A percentile compares a stretch with the other conserved stretches of the same genome.
phyloP scores from a whole-genome alignment of 2,329 filamentous ascomycete species.

The Phialophora tarda region DNA sequence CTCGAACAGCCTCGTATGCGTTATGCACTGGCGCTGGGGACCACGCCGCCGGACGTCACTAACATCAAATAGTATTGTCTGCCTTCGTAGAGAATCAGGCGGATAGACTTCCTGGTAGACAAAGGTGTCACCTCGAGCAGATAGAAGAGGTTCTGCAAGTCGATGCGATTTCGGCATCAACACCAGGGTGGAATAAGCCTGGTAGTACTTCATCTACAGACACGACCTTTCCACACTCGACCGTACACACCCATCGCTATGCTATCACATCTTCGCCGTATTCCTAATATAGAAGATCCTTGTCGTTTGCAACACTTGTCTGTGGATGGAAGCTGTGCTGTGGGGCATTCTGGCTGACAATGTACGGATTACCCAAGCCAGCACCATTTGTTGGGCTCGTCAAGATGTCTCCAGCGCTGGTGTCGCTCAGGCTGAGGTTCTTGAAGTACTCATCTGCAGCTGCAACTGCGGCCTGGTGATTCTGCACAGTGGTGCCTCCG shows the following conservation, averaged over 20 bases:
- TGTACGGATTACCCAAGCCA: conserved; percentile 56
- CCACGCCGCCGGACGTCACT: no score
- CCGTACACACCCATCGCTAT: background rate
- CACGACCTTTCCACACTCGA: background rate
- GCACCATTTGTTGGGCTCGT: conserved; percentile 38
- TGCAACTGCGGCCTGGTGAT: conserved; percentile 72
- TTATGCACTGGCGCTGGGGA: no score
- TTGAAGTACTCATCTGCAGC: conserved; percentile 92
- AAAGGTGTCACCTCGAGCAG: background rate
- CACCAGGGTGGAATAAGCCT: background rate
- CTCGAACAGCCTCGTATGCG: background rate
- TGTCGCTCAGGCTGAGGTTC: conserved; percentile 70
- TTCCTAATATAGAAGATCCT: conserved; percentile 36
- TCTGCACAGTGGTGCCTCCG: conserved; percentile 39
- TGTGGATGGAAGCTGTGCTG: conserved; percentile 76
- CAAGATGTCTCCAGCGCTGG: conserved; percentile 64
- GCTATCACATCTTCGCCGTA: background rate
- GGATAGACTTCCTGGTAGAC: no score
- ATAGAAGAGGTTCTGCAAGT: background rate
- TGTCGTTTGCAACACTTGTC: conserved; percentile 59
- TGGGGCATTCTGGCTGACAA: conserved; percentile 82
- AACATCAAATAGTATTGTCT: no score
- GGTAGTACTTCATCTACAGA: background rate
- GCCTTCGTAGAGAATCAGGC: no score
- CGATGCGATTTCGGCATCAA: background rate